These are phyloP conservation scores for Coemansia sp. DNA, from an alignment of 192 early-diverging fungal species.

Conservation along the genomic window DNA sequence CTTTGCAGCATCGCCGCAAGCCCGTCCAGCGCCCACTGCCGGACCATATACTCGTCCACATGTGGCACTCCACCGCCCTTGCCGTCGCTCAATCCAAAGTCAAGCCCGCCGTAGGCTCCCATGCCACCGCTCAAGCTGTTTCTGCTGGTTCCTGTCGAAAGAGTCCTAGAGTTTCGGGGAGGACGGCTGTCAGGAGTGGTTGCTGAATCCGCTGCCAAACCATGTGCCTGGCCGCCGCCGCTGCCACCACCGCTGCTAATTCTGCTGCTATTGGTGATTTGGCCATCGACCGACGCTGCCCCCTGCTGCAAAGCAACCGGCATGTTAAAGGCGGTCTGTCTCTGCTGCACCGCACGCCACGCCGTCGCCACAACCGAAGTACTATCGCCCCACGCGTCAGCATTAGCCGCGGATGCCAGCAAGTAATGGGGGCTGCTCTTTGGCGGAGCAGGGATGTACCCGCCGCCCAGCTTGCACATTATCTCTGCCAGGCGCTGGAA, in stretches of 20 bases:
- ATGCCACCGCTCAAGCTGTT: constrained; percentile 7
- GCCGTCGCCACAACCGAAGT: constrained; percentile 20
- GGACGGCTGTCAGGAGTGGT: not conserved
- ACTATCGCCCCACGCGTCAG: constrained; percentile 21
- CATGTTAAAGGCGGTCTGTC: constrained; percentile 40
- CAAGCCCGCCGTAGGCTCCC: constrained; percentile 24
- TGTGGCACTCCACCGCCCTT: constrained; percentile 1
- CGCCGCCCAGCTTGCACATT: constrained; percentile 38
- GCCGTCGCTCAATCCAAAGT: constrained; percentile 18
- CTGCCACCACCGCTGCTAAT: not conserved
- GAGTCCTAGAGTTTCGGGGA: constrained; percentile 10
- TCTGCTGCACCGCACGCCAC: constrained; percentile 53
- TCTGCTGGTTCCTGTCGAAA: constrained; percentile 14
- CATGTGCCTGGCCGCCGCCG: not conserved
- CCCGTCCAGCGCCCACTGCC: constrained; percentile 64
- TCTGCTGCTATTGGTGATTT: not conserved
- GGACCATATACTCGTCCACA: constrained; percentile 56
- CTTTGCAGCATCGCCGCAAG: constrained; percentile 60
- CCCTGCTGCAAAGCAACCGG: constrained; percentile 4
- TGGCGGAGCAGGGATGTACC: constrained; percentile 17
- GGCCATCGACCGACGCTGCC: not conserved
- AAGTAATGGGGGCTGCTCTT: constrained; percentile 33
- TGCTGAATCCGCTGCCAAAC: not conserved
- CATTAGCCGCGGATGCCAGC: constrained; percentile 22
- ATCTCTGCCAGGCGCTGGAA: constrained; percentile 82